Conservation (phyloP, 805 yeast species). For the Alloascoidea africana region DNA sequence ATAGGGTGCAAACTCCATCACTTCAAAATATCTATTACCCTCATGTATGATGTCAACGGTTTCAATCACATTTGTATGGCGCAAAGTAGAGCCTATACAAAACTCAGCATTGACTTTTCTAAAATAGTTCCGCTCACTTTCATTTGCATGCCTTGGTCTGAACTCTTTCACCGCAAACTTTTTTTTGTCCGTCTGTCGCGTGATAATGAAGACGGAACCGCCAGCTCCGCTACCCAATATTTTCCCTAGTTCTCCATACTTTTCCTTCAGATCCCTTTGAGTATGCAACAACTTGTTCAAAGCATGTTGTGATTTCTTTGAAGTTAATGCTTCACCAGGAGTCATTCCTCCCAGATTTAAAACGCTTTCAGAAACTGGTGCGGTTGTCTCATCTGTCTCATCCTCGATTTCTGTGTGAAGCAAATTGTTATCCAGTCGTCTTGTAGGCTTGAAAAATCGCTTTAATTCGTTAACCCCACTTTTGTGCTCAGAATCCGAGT, state of each 20-base stretch:
- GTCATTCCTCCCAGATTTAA: not conserved
- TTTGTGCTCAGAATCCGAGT: not conserved
- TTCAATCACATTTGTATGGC: slow-evolving; percentile 81
- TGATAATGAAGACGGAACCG: slow-evolving; percentile 69
- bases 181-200: slow-evolving; percentile 46
- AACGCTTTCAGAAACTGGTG: not conserved
- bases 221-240: slow-evolving; percentile 93
- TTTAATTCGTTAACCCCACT: slow-evolving; percentile 19
- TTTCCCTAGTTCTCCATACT: slow-evolving; percentile 73
- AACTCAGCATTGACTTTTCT: slow-evolving; percentile 89
- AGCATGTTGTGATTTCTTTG: not conserved
- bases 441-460: slow-evolving; percentile 27
- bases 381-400: slow-evolving; percentile 1
- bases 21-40: slow-evolving; percentile 72
- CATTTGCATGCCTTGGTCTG: slow-evolving; percentile 59
- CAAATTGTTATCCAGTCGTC: not conserved
- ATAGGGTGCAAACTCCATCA: slow-evolving; percentile 89
- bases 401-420: slow-evolving; percentile 5
- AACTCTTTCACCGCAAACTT: slow-evolving; percentile 90
- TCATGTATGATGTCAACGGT: slow-evolving; percentile 88
- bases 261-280: slow-evolving; percentile 27
- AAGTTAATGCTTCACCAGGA: slow-evolving; percentile 1
- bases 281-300: not conserved
- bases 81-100: slow-evolving; percentile 82
- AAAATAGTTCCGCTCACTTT: slow-evolving; percentile 72